Base-by-base conservation (phyloP, 2,329 filamentous ascomycete species). In the Dactylellina cionopaga region DNA sequence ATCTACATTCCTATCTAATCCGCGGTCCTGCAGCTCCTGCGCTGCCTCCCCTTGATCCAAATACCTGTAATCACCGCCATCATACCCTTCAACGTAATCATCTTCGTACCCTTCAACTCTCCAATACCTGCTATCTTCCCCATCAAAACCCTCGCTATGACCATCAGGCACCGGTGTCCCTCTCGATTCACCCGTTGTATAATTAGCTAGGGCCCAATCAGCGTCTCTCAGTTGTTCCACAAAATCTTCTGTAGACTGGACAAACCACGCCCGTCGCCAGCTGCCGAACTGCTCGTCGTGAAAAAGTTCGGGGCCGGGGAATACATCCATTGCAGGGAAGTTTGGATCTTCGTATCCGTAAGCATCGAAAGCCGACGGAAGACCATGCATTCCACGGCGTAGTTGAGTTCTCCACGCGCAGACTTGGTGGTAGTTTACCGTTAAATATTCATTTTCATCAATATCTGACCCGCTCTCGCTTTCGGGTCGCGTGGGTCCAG, bases 361-460 rank as follows among this genome's bases (percentile, higher is more conserved):
- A n/a, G n/a, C n/a, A n/a, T n/a, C n/a, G n/a, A n/a, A n/a, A n/a
- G n/a, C n/a, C n/a, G n/a, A n/a, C n/a, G n/a, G n/a, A n/a, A n/a
- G n/a, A n/a, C n/a, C 7, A 6, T 29, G 27, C 10, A 5, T 49
- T 47, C 35, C 24, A 5, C 33, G 17, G 1, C 35, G 35, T 4
- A 37, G 15, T 11, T 39, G 31, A 2, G 17, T 22, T 19, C 54
- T 46, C 31, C 29, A 41, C 13, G 19, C 3, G 10, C 19, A 3
- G 3, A 58, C 5, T 3, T 60, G 27, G 0, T 43, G 7, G 13
- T 43, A 4, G 3, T 29, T 31, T 4, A 63, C 13, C 11, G 58
- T 63, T 15, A 54, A 9, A 15, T 63, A 63, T 19, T 63, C 58
- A 33, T 54, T 33, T 22, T 41, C 31, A 44, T 63, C 58, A 5